phyloP scores from a whole-genome alignment of 768 basidiomycete genomes.

The Nevesoporus exiguus region DNA sequence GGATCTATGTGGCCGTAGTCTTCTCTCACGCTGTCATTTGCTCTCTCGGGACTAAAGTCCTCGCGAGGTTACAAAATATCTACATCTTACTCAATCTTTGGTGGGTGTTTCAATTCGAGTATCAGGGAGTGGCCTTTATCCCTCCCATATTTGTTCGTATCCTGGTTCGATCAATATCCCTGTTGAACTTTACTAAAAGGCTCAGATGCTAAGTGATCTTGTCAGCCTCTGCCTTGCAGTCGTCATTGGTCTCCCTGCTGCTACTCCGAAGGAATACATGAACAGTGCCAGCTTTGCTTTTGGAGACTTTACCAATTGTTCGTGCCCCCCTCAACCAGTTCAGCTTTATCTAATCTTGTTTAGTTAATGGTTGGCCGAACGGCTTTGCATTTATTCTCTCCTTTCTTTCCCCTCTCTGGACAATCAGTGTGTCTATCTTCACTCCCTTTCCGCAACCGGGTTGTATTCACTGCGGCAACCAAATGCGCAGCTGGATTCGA shows the following conservation, averaged over 20 bases:
- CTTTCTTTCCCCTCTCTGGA: conserved; percentile 50
- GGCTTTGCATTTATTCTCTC: conserved; percentile 50
- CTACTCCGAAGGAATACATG: neutral
- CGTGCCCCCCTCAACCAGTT: conserved; percentile 4
- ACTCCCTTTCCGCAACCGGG: neutral
- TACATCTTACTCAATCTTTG: conserved; percentile 67
- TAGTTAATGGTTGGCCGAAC: conserved; percentile 42
- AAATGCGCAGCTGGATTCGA: conserved; percentile 40
- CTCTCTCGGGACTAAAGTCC: conserved; percentile 58
- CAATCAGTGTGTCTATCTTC: conserved; percentile 32
- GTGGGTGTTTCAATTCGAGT: conserved; percentile 36
- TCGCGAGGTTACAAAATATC: conserved; percentile 70
- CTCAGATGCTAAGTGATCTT: neutral
- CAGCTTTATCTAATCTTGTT: neutral
- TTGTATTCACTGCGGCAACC: neutral
- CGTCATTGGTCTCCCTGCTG: neutral
- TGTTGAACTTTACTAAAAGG: neutral
- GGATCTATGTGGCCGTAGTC: conserved; percentile 60
- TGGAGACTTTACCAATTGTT: conserved; percentile 58
- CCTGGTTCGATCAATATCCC: too few relatives aligned
- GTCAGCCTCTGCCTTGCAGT: neutral
- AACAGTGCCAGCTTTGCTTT: conserved; percentile 45
- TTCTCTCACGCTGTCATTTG: conserved; percentile 61
- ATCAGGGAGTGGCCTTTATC: too few relatives aligned
- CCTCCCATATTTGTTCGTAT: too few relatives aligned